phyloP scores from a whole-genome alignment of 805 yeast species.

The Allodekkera sacchari region DNA sequence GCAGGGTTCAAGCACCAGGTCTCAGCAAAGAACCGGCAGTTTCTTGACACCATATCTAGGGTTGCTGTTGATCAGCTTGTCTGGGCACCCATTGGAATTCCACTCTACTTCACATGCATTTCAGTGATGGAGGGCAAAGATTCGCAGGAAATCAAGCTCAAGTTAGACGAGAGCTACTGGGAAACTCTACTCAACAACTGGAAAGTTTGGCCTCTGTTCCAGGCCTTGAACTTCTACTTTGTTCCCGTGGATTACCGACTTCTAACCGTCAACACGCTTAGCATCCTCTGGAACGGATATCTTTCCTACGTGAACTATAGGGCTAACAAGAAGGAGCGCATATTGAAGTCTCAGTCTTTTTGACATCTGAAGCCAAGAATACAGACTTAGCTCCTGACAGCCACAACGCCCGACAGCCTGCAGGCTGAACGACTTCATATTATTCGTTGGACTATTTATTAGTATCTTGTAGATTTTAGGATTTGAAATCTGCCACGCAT shows the following conservation, averaged over 20 bases:
- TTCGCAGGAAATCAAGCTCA: conserved; percentile 29
- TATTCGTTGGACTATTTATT: too few species aligned
- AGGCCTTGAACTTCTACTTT: conserved; percentile 63
- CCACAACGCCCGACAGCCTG: too few species aligned
- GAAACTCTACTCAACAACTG: conserved; percentile 68
- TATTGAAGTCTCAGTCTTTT: too few species aligned
- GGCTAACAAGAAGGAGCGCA: too few species aligned
- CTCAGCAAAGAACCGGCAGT: conserved; percentile 5
- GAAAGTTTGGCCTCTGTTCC: conserved; percentile 88
- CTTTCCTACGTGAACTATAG: conserved; percentile 48
- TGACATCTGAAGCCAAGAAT: too few species aligned
- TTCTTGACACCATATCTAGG: conserved; percentile 33
- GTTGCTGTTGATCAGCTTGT: conserved; percentile 64
- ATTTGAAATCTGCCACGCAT: too few species aligned
- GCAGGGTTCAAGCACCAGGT: conserved; percentile 5
- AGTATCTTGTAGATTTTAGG: too few species aligned
- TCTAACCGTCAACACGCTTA: conserved; percentile 57
- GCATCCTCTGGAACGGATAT: conserved; percentile 80
- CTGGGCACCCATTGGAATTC: conserved; percentile 75
- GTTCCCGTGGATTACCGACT: conserved; percentile 69
- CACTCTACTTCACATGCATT: conserved; percentile 63
- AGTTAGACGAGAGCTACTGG: conserved; percentile 47
- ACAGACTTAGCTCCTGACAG: too few species aligned
- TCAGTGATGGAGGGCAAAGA: conserved; percentile 54
- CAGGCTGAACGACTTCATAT: too few species aligned